These are phyloP conservation scores for Phytophthora megakarya DNA, from an alignment of 352 stramenopile species.

Conservation along the genomic window DNA sequence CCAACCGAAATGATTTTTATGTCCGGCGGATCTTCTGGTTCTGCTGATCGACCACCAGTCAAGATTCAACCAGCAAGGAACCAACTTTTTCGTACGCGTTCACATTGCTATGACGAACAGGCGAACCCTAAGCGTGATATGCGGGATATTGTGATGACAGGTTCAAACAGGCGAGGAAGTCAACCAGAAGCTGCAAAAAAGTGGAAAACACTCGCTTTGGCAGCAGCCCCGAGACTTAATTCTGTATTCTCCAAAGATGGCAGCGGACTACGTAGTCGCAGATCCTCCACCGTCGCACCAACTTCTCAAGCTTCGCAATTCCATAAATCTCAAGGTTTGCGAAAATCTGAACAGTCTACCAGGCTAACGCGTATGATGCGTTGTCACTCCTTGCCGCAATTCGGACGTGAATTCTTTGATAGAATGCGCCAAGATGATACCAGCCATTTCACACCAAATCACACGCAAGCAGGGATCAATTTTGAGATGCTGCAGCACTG, in stretches of 20 bases:
- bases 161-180: neutral
- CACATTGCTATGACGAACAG: constrained; percentile 19
- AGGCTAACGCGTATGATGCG: constrained; percentile 41
- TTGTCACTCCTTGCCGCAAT: constrained; percentile 54
- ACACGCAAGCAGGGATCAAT: constrained; percentile 33
- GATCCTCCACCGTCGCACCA: constrained; percentile 3
- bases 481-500: constrained; percentile 66
- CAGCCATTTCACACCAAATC: neutral
- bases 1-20: constrained; percentile 13
- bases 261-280: neutral
- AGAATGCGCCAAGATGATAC: constrained; percentile 12
- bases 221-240: constrained; percentile 19
- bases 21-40: neutral
- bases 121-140: neutral
- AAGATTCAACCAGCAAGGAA: constrained; percentile 27
- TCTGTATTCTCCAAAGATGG: constrained; percentile 9
- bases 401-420: constrained; percentile 50
- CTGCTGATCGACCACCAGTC: constrained; percentile 3
- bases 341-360: constrained; percentile 9
- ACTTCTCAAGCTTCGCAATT: neutral
- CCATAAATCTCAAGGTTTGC: neutral
- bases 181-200: constrained; percentile 6
- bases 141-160: neutral
- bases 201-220: constrained; percentile 22
- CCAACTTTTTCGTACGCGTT: constrained; percentile 14